A percentile compares a stretch with the other conserved stretches of the same genome.
phyloP scores from a whole-genome alignment of 257 asterid species.

The Solanum paucissectum region DNA sequence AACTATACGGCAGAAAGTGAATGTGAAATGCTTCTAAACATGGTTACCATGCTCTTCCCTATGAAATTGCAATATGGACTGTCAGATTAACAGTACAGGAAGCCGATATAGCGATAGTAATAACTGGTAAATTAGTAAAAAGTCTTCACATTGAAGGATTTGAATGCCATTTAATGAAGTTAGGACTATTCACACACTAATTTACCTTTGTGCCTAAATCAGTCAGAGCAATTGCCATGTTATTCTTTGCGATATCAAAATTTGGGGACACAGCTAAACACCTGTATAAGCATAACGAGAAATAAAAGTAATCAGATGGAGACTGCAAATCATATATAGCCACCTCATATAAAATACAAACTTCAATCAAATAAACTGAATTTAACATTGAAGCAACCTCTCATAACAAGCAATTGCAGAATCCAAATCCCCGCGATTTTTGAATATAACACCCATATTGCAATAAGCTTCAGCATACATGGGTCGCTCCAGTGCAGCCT shows the following conservation, averaged over 20 bases:
- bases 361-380: not conserved
- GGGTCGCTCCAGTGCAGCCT: slow-evolving; percentile 93
- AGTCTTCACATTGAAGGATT: not conserved
- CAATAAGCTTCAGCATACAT: slow-evolving; percentile 99
- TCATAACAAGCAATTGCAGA: slow-evolving; percentile 97
- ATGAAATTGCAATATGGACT: not conserved
- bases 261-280: slow-evolving; percentile 95
- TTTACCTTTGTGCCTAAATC: slow-evolving; percentile 98
- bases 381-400: slow-evolving; percentile 31
- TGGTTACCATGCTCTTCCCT: not conserved
- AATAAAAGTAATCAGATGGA: slow-evolving; percentile 11
- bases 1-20: not conserved
- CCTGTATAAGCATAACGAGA: slow-evolving; percentile 33
- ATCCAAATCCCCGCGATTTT: slow-evolving; percentile 95
- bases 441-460: slow-evolving; percentile 96
- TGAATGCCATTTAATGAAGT: not conserved
- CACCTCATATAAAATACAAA: slow-evolving; percentile 3
- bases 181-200: not conserved
- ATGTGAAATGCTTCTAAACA: not conserved
- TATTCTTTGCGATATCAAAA: slow-evolving; percentile 97
- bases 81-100: not conserved
- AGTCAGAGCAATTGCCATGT: slow-evolving; percentile 98
- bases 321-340: not conserved
- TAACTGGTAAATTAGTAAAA: not conserved
- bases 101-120: not conserved